Evolutionary conservation across 345 rosid species (phyloP).

Genomic region (Nasturtium officinale): DNA sequence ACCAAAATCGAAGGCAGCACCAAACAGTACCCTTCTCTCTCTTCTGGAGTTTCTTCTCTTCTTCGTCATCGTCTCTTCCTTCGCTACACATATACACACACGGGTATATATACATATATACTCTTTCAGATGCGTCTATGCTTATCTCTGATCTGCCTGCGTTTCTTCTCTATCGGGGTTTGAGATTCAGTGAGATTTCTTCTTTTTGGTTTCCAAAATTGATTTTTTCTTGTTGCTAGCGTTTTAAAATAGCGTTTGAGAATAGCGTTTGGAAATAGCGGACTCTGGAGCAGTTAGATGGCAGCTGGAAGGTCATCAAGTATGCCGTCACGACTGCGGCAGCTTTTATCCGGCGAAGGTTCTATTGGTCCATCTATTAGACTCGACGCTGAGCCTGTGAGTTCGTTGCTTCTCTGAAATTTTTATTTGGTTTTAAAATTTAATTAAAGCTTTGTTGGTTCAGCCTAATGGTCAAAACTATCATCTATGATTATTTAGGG

Average conservation of each 20-base stretch:
- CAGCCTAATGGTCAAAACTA: constrained; percentile 12
- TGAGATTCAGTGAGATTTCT: constrained; percentile 16
- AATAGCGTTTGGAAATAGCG: constrained; percentile 37
- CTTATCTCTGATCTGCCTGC: constrained; percentile 29
- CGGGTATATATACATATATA: neutral
- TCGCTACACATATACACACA: neutral
- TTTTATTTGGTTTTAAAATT: neutral
- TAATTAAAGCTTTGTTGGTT: neutral
- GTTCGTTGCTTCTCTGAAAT: constrained; percentile 31
- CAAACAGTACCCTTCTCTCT: neutral
- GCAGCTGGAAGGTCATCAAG: constrained; percentile 82
- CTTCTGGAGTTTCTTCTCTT: neutral
- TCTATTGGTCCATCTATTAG: constrained; percentile 72
- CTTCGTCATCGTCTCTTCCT: neutral
- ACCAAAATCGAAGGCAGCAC: neutral
- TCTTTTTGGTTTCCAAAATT: constrained; percentile 9
- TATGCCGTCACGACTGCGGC: constrained; percentile 88
- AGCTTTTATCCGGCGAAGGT: constrained; percentile 85
- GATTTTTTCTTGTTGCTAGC: constrained; percentile 38
- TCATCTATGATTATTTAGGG: neutral
- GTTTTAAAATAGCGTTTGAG: too few relatives aligned
- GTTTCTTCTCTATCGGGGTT: constrained; percentile 9
- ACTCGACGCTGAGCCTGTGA: constrained; percentile 87
- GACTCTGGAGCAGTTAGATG: constrained; percentile 54
- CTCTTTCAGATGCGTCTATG: neutral